These are phyloP conservation scores for Solanum rostratum DNA, from an alignment of 257 asterid genomes.

Conservation along the genomic window DNA sequence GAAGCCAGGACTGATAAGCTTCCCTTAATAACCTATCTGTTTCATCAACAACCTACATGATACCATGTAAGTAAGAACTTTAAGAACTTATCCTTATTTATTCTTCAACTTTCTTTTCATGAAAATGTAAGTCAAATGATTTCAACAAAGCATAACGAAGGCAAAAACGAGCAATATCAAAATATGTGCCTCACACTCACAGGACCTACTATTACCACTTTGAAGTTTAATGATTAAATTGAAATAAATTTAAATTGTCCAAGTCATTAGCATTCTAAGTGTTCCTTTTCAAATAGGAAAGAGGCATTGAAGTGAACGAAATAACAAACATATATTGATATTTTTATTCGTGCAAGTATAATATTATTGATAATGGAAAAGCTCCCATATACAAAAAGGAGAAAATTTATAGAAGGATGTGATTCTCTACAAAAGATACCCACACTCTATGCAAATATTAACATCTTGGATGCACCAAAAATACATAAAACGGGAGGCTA, in stretches of 20 bases:
- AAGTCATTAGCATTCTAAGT: neutral
- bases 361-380: neutral
- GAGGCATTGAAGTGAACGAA: neutral
- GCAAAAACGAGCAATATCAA: neutral
- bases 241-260: neutral
- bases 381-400: neutral
- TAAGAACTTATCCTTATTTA: neutral
- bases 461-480: neutral
- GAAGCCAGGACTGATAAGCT: constrained; percentile 90
- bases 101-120: neutral
- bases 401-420: neutral
- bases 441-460: neutral
- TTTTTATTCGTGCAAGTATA: neutral
- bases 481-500: neutral
- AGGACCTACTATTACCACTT: neutral
- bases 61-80: neutral
- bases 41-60: constrained; percentile 76
- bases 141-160: neutral
- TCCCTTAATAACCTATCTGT: constrained; percentile 87
- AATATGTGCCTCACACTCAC: neutral
- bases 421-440: neutral
- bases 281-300: neutral
- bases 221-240: neutral
- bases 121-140: neutral
- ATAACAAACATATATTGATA: neutral